Conservation (phyloP, 176 grass and related monocot species). For the Typha latifolia region DNA sequence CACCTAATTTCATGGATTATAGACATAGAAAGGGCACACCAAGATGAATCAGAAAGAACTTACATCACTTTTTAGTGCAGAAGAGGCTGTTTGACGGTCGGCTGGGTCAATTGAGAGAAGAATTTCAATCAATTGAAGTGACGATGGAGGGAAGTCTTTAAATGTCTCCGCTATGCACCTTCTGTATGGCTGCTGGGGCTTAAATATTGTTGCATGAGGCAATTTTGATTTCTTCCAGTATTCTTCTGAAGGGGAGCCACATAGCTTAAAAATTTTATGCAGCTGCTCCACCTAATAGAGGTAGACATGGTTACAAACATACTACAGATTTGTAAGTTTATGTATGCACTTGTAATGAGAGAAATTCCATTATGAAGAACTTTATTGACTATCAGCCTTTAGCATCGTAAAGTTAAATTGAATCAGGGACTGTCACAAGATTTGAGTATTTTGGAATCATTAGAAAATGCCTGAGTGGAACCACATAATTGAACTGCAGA, state of each 20-base stretch:
- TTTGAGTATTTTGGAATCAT: too few species aligned
- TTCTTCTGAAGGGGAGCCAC: constrained; percentile 74
- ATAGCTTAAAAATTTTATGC: constrained; percentile 87
- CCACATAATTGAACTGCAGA: too few species aligned
- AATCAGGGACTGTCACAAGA: too few species aligned
- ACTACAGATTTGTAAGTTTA: constrained; percentile 4
- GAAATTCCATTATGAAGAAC: constrained; percentile 11
- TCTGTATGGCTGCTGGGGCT: constrained; percentile 80
- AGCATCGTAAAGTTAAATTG: too few species aligned
- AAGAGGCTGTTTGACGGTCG: constrained; percentile 58
- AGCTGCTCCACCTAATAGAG: constrained; percentile 69
- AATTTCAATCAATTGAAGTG: constrained; percentile 64
- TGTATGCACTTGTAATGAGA: constrained; percentile 10
- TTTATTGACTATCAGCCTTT: background rate
- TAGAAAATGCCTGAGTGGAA: too few species aligned
- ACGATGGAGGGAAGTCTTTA: constrained; percentile 69
- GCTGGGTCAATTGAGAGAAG: constrained; percentile 71
- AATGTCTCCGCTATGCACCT: constrained; percentile 57
- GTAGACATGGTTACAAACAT: constrained; percentile 21
- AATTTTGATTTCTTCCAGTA: constrained; percentile 81
- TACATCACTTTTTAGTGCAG: constrained; percentile 69
- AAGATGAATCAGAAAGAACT: constrained; percentile 25
- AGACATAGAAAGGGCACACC: background rate
- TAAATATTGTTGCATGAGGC: constrained; percentile 78
- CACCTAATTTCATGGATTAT: constrained; percentile 7